These are phyloP conservation scores for Collybiopsis luxurians DNA, from an alignment of 768 basidiomycete species.

Conservation along the genomic window DNA sequence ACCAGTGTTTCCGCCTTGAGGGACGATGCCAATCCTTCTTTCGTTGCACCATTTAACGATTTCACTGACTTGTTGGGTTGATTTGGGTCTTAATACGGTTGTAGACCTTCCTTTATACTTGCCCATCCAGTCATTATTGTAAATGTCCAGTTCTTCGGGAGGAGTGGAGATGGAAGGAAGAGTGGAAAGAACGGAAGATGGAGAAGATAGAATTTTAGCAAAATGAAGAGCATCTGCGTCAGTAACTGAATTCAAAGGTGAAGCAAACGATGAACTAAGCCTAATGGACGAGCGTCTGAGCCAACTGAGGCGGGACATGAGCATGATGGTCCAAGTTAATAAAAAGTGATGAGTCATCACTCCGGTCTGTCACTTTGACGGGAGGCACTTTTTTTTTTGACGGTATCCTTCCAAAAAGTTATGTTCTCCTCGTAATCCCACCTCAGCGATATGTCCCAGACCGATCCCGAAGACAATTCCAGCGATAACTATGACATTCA, in stretches of 20 bases:
- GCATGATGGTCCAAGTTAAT: background rate
- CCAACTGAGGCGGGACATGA: background rate
- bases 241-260: slow-evolving; percentile 46
- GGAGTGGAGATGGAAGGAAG: slow-evolving; percentile 46
- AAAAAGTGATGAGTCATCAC: slow-evolving; percentile 4
- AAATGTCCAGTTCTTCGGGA: slow-evolving; percentile 67
- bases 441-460: slow-evolving; percentile 20
- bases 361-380: slow-evolving; percentile 3
- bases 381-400: background rate
- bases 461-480: slow-evolving; percentile 33
- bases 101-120: slow-evolving; percentile 86
- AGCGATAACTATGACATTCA: slow-evolving; percentile 24
- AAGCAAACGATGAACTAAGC: slow-evolving; percentile 16
- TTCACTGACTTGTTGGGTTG: slow-evolving; percentile 82
- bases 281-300: slow-evolving; percentile 1
- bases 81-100: slow-evolving; percentile 86
- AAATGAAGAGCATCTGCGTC: slow-evolving; percentile 66
- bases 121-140: slow-evolving; percentile 95
- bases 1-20: slow-evolving; percentile 98
- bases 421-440: slow-evolving; percentile 7
- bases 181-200: slow-evolving; percentile 66
- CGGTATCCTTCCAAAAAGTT: slow-evolving; percentile 1
- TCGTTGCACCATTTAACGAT: slow-evolving; percentile 87
- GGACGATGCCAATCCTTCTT: slow-evolving; percentile 83
- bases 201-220: slow-evolving; percentile 53